Evolutionary conservation across 1,284 basidiomycete species (phyloP).

Genomic region (Agaricales sp.): DNA sequence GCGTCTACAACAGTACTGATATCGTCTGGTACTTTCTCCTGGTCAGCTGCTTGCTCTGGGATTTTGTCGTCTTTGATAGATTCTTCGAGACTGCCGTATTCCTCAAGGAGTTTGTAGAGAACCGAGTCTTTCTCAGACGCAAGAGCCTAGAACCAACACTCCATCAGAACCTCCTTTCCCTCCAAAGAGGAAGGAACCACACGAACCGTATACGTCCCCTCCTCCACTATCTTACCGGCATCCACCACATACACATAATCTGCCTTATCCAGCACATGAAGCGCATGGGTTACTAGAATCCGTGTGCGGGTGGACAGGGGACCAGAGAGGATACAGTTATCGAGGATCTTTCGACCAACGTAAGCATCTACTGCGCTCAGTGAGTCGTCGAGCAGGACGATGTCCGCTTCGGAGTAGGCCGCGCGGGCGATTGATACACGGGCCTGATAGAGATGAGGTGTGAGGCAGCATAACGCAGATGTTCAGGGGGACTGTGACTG

Average conservation of each 20-base stretch:
- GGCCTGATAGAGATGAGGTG: conserved; percentile 31
- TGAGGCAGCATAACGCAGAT: conserved; percentile 20
- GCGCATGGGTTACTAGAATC: conserved; percentile 71
- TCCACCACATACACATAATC: conserved; percentile 70
- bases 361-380: conserved; percentile 68
- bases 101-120: conserved; percentile 53
- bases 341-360: conserved; percentile 50
- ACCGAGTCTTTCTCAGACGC: conserved; percentile 29
- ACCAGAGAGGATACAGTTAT: conserved; percentile 47
- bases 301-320: conserved; percentile 54
- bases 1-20: conserved; percentile 16
- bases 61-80: conserved; percentile 15
- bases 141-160: conserved; percentile 29
- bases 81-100: conserved; percentile 38
- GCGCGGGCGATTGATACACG: conserved; percentile 76
- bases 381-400: conserved; percentile 66
- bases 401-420: conserved; percentile 66
- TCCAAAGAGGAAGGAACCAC: conserved; percentile 8
- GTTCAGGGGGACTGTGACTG: too few species aligned
- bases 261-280: conserved; percentile 59
- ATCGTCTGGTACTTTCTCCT: conserved; percentile 13
- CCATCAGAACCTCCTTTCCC: background rate
- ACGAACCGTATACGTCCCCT: conserved; percentile 46
- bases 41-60: conserved; percentile 2
- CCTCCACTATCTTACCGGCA: conserved; percentile 53